These are phyloP conservation scores for Russula emetica DNA, from an alignment of 768 basidiomycete species.

Conservation along the genomic window DNA sequence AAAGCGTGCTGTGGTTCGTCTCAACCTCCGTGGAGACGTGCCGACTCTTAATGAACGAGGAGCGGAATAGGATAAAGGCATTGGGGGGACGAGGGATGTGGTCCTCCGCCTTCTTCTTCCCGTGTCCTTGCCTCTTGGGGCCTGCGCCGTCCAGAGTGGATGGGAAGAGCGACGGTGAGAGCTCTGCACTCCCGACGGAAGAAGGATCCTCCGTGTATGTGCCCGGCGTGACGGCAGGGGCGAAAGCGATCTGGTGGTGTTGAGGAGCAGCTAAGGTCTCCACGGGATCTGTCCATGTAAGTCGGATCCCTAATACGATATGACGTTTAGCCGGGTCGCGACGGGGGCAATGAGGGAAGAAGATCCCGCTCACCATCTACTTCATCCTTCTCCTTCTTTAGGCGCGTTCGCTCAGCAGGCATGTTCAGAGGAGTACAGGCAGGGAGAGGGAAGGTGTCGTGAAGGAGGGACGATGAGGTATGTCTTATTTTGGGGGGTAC, in stretches of 20 bases:
- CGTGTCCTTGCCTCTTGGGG: constrained; percentile 49
- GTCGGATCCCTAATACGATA: constrained; percentile 35
- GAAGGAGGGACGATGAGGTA: constrained; percentile 9
- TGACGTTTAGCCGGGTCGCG: neutral
- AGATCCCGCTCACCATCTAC: constrained; percentile 9
- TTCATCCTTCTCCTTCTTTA: constrained; percentile 25
- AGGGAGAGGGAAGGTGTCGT: constrained; percentile 7
- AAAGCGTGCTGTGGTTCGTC: constrained; percentile 77
- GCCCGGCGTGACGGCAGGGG: constrained; percentile 53
- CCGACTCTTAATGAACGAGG: constrained; percentile 74
- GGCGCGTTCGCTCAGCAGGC: constrained; percentile 28
- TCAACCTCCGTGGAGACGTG: constrained; percentile 74
- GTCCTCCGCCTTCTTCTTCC: constrained; percentile 66
- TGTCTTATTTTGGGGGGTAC: constrained; percentile 21
- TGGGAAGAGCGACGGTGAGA: constrained; percentile 57
- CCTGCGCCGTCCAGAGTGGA: constrained; percentile 37
- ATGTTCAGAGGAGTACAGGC: constrained; percentile 11
- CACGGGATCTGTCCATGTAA: constrained; percentile 45
- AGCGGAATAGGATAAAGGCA: constrained; percentile 84
- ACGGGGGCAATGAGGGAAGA: neutral
- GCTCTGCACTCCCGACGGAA: constrained; percentile 36
- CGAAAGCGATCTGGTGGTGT: constrained; percentile 49
- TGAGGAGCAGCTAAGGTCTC: constrained; percentile 38
- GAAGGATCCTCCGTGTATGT: constrained; percentile 50
- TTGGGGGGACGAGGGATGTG: constrained; percentile 83